Evolutionary conservation across 164 flowering plant genomes (phyloP), one percentile per base, ranked within the genome.

Genomic region (Stephania cephalantha): DNA sequence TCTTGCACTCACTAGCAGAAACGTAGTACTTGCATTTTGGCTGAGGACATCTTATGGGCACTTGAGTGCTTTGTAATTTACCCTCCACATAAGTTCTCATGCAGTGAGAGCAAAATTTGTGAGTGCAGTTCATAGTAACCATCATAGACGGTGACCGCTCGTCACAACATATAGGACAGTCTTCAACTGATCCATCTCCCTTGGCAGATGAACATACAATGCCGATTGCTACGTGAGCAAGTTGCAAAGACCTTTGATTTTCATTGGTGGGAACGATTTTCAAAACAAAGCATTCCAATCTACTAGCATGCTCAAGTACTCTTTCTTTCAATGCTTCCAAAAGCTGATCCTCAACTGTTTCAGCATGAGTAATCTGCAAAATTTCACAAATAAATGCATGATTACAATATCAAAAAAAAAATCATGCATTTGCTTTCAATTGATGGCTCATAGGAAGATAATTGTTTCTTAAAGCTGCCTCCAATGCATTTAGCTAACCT

Each of bases 221-320:
- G 18, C 98, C 96, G 71, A 91, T 84, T 10, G 98, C 97, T 76
- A 92, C 90, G 75, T 80, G 89, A 66, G 98, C 98, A 71, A 94
- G 75, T 64, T 70, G 79, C 61, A 85, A 77, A 63, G 98, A 83
- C 78, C 75, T 82, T 74, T 84, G 81, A 22, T 91, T 85, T 15
- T 87, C 84, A 29, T 18, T 35, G 73, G 76, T 78, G 18, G 90
- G 83, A 66, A 84, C 86, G 68, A 82, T 77, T 72, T 87, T 81
- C 79, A 94, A 70, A 68, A 74, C 76, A 81, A 94, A 94, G 30
- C 79, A 29, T 75, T 92, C 96, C 29, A 92, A 73, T 42, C 81
- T 77, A 72, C 80, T 68, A 22, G 85, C 79, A 77, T 85, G 91
- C 75, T 92, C 94, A 10, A 85, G 61, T 69, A 91, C 85, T 76